phyloP scores from a whole-genome alignment of 139 green algal genomes.

The Raphidocelis subcapitata region DNA sequence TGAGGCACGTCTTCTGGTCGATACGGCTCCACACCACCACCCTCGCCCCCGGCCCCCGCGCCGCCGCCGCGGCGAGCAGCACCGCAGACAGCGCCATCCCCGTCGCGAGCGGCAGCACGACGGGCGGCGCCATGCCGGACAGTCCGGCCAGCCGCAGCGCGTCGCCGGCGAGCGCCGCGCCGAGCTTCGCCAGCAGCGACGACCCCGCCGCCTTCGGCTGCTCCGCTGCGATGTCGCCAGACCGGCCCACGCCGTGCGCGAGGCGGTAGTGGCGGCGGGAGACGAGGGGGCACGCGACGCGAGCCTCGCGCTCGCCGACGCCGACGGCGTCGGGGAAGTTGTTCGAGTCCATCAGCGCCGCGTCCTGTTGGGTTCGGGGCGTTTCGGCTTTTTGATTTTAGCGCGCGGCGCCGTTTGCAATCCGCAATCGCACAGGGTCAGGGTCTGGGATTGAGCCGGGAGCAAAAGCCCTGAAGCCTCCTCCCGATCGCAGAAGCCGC shows the following conservation, averaged over 20 bases:
- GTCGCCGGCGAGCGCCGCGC: slow-evolving; percentile 70
- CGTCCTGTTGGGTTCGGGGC: slow-evolving; percentile 60
- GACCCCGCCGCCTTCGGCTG: slow-evolving; percentile 93
- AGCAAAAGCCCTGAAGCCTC: not conserved
- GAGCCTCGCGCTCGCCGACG: slow-evolving; percentile 91
- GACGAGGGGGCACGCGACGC: slow-evolving; percentile 81
- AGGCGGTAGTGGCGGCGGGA: slow-evolving; percentile 71
- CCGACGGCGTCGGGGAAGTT: slow-evolving; percentile 93
- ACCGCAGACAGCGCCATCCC: slow-evolving; percentile 86
- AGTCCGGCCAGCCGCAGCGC: slow-evolving; percentile 68
- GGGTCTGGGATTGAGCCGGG: not conserved
- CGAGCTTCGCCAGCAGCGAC: slow-evolving; percentile 79
- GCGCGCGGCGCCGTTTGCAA: not conserved
- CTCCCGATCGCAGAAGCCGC: not conserved
- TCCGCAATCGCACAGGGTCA: not conserved
- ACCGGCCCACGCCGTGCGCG: slow-evolving; percentile 91
- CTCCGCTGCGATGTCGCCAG: slow-evolving; percentile 89
- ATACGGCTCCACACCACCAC: slow-evolving; percentile 91
- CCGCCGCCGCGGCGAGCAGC: slow-evolving; percentile 39
- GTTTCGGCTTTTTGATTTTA: too few relatives aligned
- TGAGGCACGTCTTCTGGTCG: slow-evolving; percentile 99
- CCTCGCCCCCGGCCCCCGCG: not conserved
- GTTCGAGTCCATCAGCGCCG: slow-evolving; percentile 93
- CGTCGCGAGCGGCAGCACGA: slow-evolving; percentile 88
- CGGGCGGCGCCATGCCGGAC: slow-evolving; percentile 43